Evolutionary conservation across 2,329 filamentous ascomycete genomes (phyloP).

Genomic region (Exophiala lecanii-corni): DNA sequence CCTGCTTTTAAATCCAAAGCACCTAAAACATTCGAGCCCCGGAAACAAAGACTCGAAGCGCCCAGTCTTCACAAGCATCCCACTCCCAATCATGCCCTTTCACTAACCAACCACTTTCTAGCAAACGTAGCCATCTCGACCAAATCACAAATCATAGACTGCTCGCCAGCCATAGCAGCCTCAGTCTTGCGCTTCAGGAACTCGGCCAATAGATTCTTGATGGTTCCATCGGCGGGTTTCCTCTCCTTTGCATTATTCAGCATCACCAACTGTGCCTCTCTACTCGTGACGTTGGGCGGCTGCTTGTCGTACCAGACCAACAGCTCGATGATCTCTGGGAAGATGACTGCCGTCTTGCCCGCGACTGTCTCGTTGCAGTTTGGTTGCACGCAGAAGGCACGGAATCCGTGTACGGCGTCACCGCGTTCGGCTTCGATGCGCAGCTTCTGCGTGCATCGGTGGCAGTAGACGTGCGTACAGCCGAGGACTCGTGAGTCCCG

Average conservation of each 20-base stretch:
- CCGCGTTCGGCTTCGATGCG: slow-evolving; percentile 12
- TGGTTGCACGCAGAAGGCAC: slow-evolving; percentile 11
- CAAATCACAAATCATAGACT: slow-evolving; percentile 7
- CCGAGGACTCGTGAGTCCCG: slow-evolving; percentile 18
- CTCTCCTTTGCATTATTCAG: slow-evolving; percentile 9
- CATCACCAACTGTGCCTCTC: slow-evolving; percentile 7
- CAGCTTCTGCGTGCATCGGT: slow-evolving; percentile 16
- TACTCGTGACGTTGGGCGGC: slow-evolving; percentile 2
- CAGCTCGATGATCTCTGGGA: slow-evolving; percentile 16
- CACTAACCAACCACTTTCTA: slow-evolving; percentile 9
- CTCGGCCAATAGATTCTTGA: slow-evolving; percentile 9
- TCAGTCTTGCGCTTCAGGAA: slow-evolving; percentile 2
- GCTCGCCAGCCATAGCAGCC: background rate
- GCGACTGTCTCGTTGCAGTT: slow-evolving; percentile 13
- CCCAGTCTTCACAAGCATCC: no score
- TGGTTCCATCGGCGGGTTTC: slow-evolving; percentile 12
- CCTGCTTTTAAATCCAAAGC: no score
- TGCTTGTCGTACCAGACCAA: slow-evolving; percentile 21
- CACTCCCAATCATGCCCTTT: no score
- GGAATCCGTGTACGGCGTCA: slow-evolving; percentile 13
- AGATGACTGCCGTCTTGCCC: slow-evolving; percentile 20
- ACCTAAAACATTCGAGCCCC: no score
- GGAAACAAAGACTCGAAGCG: no score
- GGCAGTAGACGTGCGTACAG: slow-evolving; percentile 22
- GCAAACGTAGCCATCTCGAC: slow-evolving; percentile 17